Evolutionary conservation across 768 basidiomycete species (phyloP).

Genomic region (Boletus coccyginus): DNA sequence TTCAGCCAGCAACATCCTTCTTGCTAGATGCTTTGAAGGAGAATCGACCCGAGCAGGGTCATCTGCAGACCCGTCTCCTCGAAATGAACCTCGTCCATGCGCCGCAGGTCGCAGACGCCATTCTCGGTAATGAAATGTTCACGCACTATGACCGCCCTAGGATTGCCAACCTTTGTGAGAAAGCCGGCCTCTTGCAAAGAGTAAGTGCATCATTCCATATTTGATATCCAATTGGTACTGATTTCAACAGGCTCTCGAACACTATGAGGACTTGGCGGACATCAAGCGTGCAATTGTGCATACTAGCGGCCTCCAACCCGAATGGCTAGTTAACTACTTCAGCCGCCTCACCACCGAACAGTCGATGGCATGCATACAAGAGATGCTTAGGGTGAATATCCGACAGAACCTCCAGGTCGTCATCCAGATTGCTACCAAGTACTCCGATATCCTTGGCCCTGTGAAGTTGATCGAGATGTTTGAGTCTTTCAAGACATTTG

Average conservation of each 20-base stretch:
- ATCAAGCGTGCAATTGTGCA: slow-evolving; percentile 99
- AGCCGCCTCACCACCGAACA: slow-evolving; percentile 96
- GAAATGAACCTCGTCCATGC: slow-evolving; percentile 99
- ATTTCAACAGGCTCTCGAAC: slow-evolving; percentile 83
- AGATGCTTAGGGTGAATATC: slow-evolving; percentile 96
- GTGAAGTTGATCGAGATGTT: slow-evolving; percentile 99
- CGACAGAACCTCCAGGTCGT: slow-evolving; percentile 96
- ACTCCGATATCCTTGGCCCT: slow-evolving; percentile 96
- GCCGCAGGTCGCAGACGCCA: slow-evolving; percentile 98
- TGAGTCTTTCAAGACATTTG: slow-evolving; percentile 95
- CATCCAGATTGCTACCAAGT: slow-evolving; percentile 97
- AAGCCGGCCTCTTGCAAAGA: slow-evolving; percentile 92
- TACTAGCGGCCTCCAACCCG: slow-evolving; percentile 76
- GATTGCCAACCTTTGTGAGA: slow-evolving; percentile 97
- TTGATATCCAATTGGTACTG: slow-evolving; percentile 1
- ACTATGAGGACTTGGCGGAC: slow-evolving; percentile 97
- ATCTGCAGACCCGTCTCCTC: slow-evolving; percentile 90
- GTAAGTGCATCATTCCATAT: slow-evolving; percentile 43
- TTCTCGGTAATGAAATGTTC: slow-evolving; percentile 99
- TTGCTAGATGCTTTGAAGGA: slow-evolving; percentile 96
- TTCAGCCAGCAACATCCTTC: slow-evolving; percentile 98
- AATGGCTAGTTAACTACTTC: slow-evolving; percentile 99
- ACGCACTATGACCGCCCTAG: slow-evolving; percentile 93
- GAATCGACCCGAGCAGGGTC: slow-evolving; percentile 95
- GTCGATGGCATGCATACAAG: slow-evolving; percentile 92